Base-by-base conservation (phyloP, 1,284 basidiomycete species). In the Naganishia sp. region DNA sequence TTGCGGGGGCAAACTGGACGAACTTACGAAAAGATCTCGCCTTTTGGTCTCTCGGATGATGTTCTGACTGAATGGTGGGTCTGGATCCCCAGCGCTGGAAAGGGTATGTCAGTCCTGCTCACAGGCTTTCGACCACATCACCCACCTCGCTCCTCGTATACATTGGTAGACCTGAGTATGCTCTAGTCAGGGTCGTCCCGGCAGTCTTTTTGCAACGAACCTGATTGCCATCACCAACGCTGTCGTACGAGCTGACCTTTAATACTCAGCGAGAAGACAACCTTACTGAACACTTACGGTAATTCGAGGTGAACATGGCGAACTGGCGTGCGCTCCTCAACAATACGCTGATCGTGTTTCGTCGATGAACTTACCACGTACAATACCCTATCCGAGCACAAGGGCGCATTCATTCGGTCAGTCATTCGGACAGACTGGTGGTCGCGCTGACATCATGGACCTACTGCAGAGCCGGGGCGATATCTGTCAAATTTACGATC, bases 221-320 rank as follows among this genome's bases (percentile, higher is more conserved):
- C 58, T 35, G 21, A 61, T 61, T 4, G 58, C 58, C 58, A 61
- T 42, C 7, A 61, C 58, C 5, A 61, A 21, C 3, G 58, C 58
- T 61, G 13, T 7, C 13, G 35, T 9, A 11, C 10, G 45, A 17
- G 9, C n/a, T 9, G 15, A 13, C 31, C 13, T 35, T 49, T 15
- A 47, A 39, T 13, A 10, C 3, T 23, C 17, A 18, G 2, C 52
- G 25, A 15, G 10, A 39, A 10, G 41, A 5, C 42, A 39, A 11
- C 15, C 2, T 28, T 28, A 2, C 17, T 65, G 18, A 54, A 31
- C 39, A 73, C 75, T 57, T 74, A 76, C 74, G 75, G 51, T 75
- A 76, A 43, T 74, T 76, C 6, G 74, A 72, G 18, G 73, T 71
- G 57, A 74, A 76, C 74, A 76, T 76, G 57, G 73, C 50, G 28